phyloP scores from a whole-genome alignment of 2,329 filamentous ascomycete genomes.

The Colletotrichum agaves region DNA sequence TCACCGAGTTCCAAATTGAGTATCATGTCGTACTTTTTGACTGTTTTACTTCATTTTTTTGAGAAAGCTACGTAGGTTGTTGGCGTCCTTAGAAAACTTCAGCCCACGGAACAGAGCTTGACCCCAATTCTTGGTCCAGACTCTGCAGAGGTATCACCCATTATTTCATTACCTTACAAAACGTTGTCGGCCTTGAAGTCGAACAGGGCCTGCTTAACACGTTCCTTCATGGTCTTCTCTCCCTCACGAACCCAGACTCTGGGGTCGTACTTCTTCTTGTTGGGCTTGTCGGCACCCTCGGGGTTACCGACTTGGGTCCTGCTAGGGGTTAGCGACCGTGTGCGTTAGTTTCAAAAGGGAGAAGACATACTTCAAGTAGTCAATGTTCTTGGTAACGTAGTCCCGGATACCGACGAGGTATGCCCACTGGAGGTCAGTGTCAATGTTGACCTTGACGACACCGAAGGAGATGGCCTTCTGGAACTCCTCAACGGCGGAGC shows the following conservation, averaged over 20 bases:
- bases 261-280: conserved; percentile 93
- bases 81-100: conserved; percentile 21
- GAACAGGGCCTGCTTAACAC: conserved; percentile 82
- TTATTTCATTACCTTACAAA: conserved; percentile 65
- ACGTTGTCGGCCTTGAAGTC: conserved; percentile 91
- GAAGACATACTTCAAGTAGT: conserved; percentile 71
- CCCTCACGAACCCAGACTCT: conserved; percentile 96
- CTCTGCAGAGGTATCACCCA: conserved; percentile 36
- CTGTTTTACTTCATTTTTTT: conserved; percentile 32
- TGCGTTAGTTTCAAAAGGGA: background rate
- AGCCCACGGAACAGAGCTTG: conserved; percentile 30
- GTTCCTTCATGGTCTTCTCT: conserved; percentile 93
- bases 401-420: conserved; percentile 94
- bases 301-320: conserved; percentile 90
- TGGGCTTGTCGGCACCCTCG: conserved; percentile 95
- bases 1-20: background rate
- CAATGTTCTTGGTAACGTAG: conserved; percentile 94
- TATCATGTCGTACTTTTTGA: background rate
- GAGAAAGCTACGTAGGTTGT: conserved; percentile 25
- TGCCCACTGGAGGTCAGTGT: conserved; percentile 97
- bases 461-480: conserved; percentile 88
- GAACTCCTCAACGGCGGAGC: conserved; percentile 91
- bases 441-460: conserved; percentile 99
- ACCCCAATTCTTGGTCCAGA: conserved; percentile 16
- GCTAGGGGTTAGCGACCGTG: conserved; percentile 11